Base-by-base conservation (phyloP, 805 yeast species). In the Starmerella roubikii region DNA sequence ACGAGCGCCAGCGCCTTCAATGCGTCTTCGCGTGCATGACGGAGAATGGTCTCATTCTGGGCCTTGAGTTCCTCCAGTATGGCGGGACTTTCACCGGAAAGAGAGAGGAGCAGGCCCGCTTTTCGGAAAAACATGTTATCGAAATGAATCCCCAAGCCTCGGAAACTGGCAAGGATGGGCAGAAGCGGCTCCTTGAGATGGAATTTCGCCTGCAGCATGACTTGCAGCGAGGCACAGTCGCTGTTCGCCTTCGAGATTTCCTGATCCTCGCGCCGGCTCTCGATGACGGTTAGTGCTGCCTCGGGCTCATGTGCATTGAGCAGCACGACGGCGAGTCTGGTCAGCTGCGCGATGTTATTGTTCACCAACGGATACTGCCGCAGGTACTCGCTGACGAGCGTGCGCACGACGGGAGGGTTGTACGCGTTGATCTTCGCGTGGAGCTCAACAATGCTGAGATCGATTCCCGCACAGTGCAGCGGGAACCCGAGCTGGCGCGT, bases 401-500 rank as follows among this genome's bases (percentile, higher is more conserved):
- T 28, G 4, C 32, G 35, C 25, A 39, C 32, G 13, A 26, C 18
- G 15, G 21, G 34, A 2, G n/a, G 15, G 20, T 41, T 37, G 35
- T 24, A 37, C 16, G 19, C 20, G 7, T 8, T 16, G n/a, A 18
- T 34, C 22, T 37, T 30, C 17, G 41, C 28, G 29, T 45, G 43
- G 8, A 32, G 34, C 38, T 49, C 53, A 3, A 47, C 34, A 32
- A 47, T 35, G 13, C 46, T 43, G 29, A 50, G 24, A 26, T 50
- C 54, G 10, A 45, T 47, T 10, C 47, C 51, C 4, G 52, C 51
- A 22, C 52, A 47, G 32, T 50, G 53, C 20, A 40, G 23, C 5
- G 51, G 46, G 27, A 41, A 45, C n/a, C 40, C 47, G 19, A 26
- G 40, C 13, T 39, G 30, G 10, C 16, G 32, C 25, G 49, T 38